These are phyloP conservation scores for Neodidymelliopsis sp. DNA, from an alignment of 2,329 filamentous ascomycete genomes.

Conservation along the genomic window DNA sequence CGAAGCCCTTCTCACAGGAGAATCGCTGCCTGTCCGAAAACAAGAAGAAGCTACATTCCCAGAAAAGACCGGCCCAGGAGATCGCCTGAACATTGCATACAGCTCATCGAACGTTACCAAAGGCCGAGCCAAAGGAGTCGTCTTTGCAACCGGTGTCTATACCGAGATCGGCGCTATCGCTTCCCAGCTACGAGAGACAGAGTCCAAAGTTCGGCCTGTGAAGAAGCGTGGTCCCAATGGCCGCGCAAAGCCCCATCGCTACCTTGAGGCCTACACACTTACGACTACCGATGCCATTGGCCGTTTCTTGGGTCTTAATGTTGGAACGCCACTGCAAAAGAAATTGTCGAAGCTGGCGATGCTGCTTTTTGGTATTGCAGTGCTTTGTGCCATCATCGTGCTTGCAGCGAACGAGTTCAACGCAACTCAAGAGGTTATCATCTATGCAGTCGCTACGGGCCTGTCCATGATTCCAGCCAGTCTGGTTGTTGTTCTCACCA, in stretches of 20 bases:
- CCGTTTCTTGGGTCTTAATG: constrained; percentile 51
- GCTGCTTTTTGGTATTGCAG: constrained; percentile 46
- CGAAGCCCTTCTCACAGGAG: constrained; percentile 74
- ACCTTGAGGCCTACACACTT: constrained; percentile 60
- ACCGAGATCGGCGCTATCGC: constrained; percentile 80
- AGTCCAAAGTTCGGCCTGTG: constrained; percentile 44
- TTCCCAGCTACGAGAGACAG: constrained; percentile 66
- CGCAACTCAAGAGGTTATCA: constrained; percentile 49
- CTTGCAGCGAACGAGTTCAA: constrained; percentile 50
- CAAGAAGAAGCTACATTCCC: constrained; percentile 62
- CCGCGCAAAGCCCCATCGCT: constrained; percentile 45
- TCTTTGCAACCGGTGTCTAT: constrained; percentile 72
- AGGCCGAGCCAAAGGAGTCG: constrained; percentile 72
- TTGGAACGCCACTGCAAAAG: constrained; percentile 49
- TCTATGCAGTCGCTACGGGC: constrained; percentile 51
- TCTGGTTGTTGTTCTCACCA: constrained; percentile 49
- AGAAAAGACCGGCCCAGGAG: constrained; percentile 66
- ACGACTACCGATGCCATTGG: constrained; percentile 55
- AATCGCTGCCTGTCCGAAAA: constrained; percentile 72
- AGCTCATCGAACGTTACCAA: constrained; percentile 70
- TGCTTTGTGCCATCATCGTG: constrained; percentile 51
- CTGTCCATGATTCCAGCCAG: constrained; percentile 50
- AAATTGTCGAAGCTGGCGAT: constrained; percentile 47
- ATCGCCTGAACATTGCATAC: constrained; percentile 73
- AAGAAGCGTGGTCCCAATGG: constrained; percentile 54